Conservation (phyloP, 2,329 filamentous ascomycete species). For the Hypoxylon sp. region DNA sequence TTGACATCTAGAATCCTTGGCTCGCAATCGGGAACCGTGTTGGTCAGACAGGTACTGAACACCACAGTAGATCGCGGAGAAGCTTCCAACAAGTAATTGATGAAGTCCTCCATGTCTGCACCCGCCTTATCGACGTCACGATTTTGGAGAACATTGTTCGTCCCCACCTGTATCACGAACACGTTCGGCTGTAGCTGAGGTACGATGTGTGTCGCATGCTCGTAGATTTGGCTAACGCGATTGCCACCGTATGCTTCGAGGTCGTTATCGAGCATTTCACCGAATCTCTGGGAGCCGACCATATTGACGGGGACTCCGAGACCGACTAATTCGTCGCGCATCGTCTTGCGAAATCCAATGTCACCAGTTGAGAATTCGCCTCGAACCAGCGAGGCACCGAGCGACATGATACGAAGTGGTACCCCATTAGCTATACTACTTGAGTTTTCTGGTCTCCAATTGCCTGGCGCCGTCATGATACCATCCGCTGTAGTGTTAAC, state of each 20-base stretch:
- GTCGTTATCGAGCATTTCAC: constrained; percentile 54
- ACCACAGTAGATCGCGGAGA: constrained; percentile 53
- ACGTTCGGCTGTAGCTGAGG: constrained; percentile 52
- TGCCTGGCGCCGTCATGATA: constrained; percentile 28
- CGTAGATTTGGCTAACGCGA: constrained; percentile 51
- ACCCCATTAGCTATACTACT: constrained; percentile 49
- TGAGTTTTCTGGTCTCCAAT: constrained; percentile 48
- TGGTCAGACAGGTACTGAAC: constrained; percentile 52
- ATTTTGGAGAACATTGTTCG: constrained; percentile 55
- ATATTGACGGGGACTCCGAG: constrained; percentile 51
- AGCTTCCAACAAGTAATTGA: constrained; percentile 51
- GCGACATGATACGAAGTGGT: constrained; percentile 53
- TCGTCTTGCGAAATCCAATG: constrained; percentile 50
- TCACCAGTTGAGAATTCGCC: constrained; percentile 49
- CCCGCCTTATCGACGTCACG: constrained; percentile 49
- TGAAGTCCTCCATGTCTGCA: constrained; percentile 49
- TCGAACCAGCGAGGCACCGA: constrained; percentile 52
- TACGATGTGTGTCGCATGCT: constrained; percentile 50
- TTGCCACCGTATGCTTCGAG: constrained; percentile 55
- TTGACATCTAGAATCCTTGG: constrained; percentile 52
- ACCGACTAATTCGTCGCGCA: constrained; percentile 49
- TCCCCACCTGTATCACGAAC: constrained; percentile 55
- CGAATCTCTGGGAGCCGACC: constrained; percentile 54
- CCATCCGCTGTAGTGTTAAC: constrained; percentile 30
- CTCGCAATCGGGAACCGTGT: constrained; percentile 49